phyloP scores from a whole-genome alignment of 108 stramenopile genomes.

The Bacterosira constricta region DNA sequence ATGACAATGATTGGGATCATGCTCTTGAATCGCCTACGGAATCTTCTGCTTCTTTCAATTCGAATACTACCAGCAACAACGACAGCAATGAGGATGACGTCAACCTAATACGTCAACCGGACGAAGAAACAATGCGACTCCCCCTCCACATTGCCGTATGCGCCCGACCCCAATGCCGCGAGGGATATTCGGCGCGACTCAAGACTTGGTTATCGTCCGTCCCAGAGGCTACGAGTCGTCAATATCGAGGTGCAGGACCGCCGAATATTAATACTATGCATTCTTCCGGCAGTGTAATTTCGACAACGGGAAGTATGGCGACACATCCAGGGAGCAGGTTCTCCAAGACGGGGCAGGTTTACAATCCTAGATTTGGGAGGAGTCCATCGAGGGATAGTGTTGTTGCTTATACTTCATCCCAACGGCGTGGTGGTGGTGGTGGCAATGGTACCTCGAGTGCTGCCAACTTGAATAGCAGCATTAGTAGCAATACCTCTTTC shows the following conservation, averaged over 20 bases:
- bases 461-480: no score
- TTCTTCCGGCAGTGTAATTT: background rate
- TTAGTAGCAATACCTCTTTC: background rate
- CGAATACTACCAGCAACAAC: background rate
- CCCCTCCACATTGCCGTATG: conserved; percentile 53
- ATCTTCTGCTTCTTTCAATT: background rate
- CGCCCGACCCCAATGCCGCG: conserved; percentile 25
- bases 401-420: conserved; percentile 10
- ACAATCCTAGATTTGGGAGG: conserved; percentile 53
- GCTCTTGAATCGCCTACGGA: background rate
- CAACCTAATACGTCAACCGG: conserved; percentile 30
- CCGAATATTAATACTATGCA: no score
- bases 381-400: conserved; percentile 40
- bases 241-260: no score
- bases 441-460: no score
- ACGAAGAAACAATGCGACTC: conserved; percentile 43
- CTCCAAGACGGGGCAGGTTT: conserved; percentile 22
- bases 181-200: conserved; percentile 13
- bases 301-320: background rate
- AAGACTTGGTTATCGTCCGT: conserved; percentile 38
- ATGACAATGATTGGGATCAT: conserved; percentile 17
- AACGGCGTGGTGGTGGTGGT: conserved; percentile 20
- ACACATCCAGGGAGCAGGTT: background rate
- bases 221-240: background rate
- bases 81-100: background rate